Evolutionary conservation across 2,329 filamentous ascomycete genomes (phyloP), one percentile per base, ranked within the genome.

Genomic region (Penicillium sp.): DNA sequence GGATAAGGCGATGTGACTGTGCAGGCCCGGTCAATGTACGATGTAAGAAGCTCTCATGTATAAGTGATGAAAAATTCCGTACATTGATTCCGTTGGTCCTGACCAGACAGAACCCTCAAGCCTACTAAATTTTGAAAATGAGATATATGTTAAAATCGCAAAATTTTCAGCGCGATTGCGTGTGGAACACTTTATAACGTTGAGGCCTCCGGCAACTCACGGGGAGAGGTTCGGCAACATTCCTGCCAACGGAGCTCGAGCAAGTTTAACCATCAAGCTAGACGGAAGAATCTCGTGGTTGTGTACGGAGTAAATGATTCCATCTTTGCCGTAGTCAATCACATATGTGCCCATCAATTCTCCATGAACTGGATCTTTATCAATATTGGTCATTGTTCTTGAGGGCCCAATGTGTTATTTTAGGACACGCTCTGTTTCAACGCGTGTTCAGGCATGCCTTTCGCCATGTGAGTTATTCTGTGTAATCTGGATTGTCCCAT

Each of bases 161-260:
- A 8, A 11, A 9, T 30, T 4, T 30, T 8, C 8, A 8, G 8
- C 8, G 18, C 19, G 23, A 41, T 26, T n/a, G 11, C 23, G 8
- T 7, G 19, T 41, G 8, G 7, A 0, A 41, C 9, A 48, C 3
- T 6, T 32, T 30, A 16, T 13, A 42, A 14, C n/a, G 16, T 32
- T 11, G 14, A 30, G n/a, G 13, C 16, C n/a, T 18, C 35, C 16
- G n/a, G 10, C 16, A 27, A 11, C 8, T 11, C 9, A n/a, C 9
- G 26, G 13, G 35, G 26, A 23, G 35, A 41, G 9, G 9, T 48
- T 43, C n/a, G 18, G 19, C 14, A 38, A 38, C 51, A 53, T 53
- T 53, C 51, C 40, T 44, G 32, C n/a, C 18, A 40, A 36, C 42
- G 14, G 35, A 39, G 41, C 26, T 43, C n/a, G 39, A 32, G 27